Percentiles rank a stretch among this genome's conserved stretches.
Evolutionary conservation across 805 yeast species (phyloP).

Genomic region (Teunomyces kruisii): DNA sequence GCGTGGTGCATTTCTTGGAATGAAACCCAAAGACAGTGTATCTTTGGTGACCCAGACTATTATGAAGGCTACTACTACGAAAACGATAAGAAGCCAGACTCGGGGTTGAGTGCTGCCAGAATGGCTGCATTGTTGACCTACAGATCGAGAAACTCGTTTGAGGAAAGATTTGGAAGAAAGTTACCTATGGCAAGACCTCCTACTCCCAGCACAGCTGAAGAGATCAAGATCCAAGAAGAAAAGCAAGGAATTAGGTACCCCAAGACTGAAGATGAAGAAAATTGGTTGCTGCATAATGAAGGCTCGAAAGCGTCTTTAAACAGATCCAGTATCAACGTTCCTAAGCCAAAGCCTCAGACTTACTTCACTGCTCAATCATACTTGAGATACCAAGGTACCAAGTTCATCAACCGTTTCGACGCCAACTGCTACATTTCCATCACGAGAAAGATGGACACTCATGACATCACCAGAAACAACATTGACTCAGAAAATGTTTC

Average conservation of each 20-base stretch:
- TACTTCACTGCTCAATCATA: constrained; percentile 95
- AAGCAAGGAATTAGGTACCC: constrained; percentile 38
- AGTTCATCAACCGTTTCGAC: constrained; percentile 86
- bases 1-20: constrained; percentile 99
- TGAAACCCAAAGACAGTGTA: constrained; percentile 95
- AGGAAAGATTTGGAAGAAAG: constrained; percentile 86
- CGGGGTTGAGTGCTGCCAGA: constrained; percentile 93
- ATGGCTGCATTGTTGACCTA: constrained; percentile 95
- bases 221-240: constrained; percentile 12
- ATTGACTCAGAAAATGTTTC: constrained; percentile 38
- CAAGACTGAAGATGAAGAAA: constrained; percentile 59
- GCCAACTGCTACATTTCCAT: constrained; percentile 96
- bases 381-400: constrained; percentile 89
- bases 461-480: constrained; percentile 84
- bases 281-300: constrained; percentile 86
- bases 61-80: constrained; percentile 81
- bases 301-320: constrained; percentile 47
- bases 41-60: constrained; percentile 92
- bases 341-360: constrained; percentile 43
- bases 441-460: constrained; percentile 91
- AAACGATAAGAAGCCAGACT: constrained; percentile 72
- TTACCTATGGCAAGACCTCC: constrained; percentile 20
- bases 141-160: constrained; percentile 89
- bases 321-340: constrained; percentile 11
- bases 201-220: background rate